These are phyloP conservation scores for Monascus purpureus DNA, from an alignment of 495 filamentous ascomycete genomes.

Conservation along the genomic window DNA sequence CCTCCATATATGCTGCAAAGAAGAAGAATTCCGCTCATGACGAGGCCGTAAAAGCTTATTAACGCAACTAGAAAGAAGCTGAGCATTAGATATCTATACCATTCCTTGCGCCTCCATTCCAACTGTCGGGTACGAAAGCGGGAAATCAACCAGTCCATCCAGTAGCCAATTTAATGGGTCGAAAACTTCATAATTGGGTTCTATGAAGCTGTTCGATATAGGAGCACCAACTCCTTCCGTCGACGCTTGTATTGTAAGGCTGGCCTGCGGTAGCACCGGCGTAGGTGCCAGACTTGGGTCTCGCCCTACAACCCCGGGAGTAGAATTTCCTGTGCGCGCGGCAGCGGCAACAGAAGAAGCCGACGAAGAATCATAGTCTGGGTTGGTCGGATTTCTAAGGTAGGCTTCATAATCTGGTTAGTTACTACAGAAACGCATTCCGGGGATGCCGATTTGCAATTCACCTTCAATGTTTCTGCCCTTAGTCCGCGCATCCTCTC, in stretches of 20 bases:
- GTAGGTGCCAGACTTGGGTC: slow-evolving; percentile 37
- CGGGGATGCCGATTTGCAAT: slow-evolving; percentile 7
- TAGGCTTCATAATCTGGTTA: slow-evolving; percentile 34
- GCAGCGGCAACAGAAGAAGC: slow-evolving; percentile 36
- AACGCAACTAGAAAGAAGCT: too few species aligned
- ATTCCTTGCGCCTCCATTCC: slow-evolving; percentile 28
- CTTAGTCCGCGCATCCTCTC: slow-evolving; percentile 71
- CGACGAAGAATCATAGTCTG: slow-evolving; percentile 62
- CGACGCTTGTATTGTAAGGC: slow-evolving; percentile 16
- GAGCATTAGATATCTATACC: slow-evolving; percentile 13
- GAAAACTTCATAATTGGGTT: slow-evolving; percentile 66
- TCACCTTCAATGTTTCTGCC: slow-evolving; percentile 68
- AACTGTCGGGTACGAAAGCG: slow-evolving; percentile 38
- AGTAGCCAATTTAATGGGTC: slow-evolving; percentile 87
- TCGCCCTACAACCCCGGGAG: slow-evolving; percentile 21
- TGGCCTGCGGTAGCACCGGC: slow-evolving; percentile 21
- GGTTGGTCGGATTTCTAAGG: slow-evolving; percentile 77
- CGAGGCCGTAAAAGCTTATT: too few species aligned
- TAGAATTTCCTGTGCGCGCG: slow-evolving; percentile 14
- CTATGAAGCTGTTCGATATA: slow-evolving; percentile 43
- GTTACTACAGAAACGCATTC: background rate
- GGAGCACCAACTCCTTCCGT: slow-evolving; percentile 25
- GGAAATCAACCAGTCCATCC: slow-evolving; percentile 70
- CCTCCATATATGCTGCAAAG: too few species aligned
- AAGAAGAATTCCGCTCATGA: too few species aligned